phyloP scores from a whole-genome alignment of 1,284 basidiomycete genomes.

The Cryptococcus maquisensis region DNA sequence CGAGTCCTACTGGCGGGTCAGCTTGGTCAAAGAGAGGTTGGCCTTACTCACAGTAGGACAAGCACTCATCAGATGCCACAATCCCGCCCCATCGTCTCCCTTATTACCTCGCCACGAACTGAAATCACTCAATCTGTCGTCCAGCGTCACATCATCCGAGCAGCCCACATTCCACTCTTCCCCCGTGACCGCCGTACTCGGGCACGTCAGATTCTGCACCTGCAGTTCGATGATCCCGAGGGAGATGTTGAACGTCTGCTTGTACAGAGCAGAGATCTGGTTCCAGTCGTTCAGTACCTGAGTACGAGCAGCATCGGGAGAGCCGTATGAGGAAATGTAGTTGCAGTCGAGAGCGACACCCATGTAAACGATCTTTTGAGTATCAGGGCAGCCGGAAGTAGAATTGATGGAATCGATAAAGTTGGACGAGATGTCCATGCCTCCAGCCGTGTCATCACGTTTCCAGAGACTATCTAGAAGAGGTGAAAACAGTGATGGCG shows the following conservation, averaged over 20 bases:
- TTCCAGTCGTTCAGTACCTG: conserved; percentile 71
- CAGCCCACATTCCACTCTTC: conserved; percentile 53
- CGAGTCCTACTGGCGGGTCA: conserved; percentile 20
- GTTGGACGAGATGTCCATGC: conserved; percentile 50
- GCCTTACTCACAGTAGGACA: conserved; percentile 70
- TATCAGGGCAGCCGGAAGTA: conserved; percentile 67
- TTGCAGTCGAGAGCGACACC: conserved; percentile 86
- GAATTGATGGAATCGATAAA: conserved; percentile 65
- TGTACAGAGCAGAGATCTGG: conserved; percentile 68
- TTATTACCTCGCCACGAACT: conserved; percentile 75
- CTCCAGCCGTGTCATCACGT: conserved; percentile 32
- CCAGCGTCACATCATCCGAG: conserved; percentile 54
- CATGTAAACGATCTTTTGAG: conserved; percentile 65
- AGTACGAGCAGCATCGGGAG: conserved; percentile 61
- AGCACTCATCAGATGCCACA: conserved; percentile 88
- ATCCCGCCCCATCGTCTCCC: conserved; percentile 63
- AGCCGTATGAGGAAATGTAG: conserved; percentile 63
- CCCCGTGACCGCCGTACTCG: conserved; percentile 48
- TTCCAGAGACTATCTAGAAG: conserved; percentile 4
- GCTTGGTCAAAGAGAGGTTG: conserved; percentile 66
- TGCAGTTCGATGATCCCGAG: conserved; percentile 70
- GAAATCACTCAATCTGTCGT: conserved; percentile 71
- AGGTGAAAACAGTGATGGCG: conserved; percentile 1
- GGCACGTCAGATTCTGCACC: conserved; percentile 49
- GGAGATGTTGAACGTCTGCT: conserved; percentile 76